These are phyloP conservation scores for Clitopilus hobsonii DNA, from an alignment of 768 basidiomycete genomes.

Conservation along the genomic window DNA sequence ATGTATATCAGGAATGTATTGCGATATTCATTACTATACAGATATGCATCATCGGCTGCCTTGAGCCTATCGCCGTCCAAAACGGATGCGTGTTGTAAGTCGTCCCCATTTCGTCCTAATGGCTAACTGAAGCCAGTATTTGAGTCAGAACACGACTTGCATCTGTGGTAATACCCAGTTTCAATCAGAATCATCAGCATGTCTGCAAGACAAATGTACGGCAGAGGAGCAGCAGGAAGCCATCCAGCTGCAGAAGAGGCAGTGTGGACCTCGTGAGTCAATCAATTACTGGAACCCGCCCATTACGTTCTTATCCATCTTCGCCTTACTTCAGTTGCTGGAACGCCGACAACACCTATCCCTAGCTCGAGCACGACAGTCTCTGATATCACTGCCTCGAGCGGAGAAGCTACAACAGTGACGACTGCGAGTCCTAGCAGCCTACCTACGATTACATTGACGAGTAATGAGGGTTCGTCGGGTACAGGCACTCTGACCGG, in stretches of 20 bases:
- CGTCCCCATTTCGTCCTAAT: background rate
- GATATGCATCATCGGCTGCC: background rate
- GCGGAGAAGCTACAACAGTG: too few relatives aligned
- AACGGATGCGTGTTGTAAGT: background rate
- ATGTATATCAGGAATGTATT: too few relatives aligned
- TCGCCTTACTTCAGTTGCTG: background rate
- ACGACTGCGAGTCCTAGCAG: too few relatives aligned
- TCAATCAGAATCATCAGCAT: background rate
- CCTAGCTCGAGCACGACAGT: too few relatives aligned
- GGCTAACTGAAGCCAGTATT: too few relatives aligned
- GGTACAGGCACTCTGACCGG: too few relatives aligned
- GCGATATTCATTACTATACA: too few relatives aligned
- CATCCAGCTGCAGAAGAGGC: background rate
- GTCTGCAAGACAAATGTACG: background rate
- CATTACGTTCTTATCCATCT: background rate
- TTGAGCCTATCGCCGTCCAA: background rate
- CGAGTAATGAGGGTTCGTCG: too few relatives aligned
- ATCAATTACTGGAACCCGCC: too few relatives aligned
- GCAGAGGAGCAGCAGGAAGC: background rate
- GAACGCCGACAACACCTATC: too few relatives aligned
- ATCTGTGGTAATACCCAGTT: background rate
- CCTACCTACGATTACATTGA: too few relatives aligned
- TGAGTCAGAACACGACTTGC: background rate
- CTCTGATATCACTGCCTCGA: too few relatives aligned
- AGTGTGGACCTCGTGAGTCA: background rate